A percentile compares a stretch with the other conserved stretches of the same genome.
Evolutionary conservation across 2,329 filamentous ascomycete genomes (phyloP).

Genomic region (Exophiala oligosperma): DNA sequence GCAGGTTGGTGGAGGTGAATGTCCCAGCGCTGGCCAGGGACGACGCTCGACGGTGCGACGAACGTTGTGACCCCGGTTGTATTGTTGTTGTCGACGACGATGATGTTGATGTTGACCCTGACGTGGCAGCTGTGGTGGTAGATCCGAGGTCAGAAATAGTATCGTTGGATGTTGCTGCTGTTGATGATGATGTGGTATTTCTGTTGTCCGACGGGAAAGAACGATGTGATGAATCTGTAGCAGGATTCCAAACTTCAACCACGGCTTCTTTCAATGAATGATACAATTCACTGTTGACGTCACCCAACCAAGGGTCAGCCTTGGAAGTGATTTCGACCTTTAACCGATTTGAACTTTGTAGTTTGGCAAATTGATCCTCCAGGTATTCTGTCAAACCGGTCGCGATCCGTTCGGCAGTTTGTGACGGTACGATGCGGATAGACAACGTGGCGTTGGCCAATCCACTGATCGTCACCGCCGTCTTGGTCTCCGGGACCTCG

Average conservation of each 20-base stretch:
- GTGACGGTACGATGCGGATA: slow-evolving; percentile 87
- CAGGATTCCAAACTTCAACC: slow-evolving; percentile 72
- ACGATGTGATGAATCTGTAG: slow-evolving; percentile 23
- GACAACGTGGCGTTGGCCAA: slow-evolving; percentile 87
- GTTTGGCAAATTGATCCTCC: slow-evolving; percentile 66
- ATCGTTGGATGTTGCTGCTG: not conserved
- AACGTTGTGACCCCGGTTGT: slow-evolving; percentile 8
- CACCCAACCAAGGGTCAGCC: slow-evolving; percentile 94
- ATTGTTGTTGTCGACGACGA: not conserved
- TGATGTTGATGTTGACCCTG: no score
- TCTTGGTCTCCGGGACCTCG: slow-evolving; percentile 83
- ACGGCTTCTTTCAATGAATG: slow-evolving; percentile 83
- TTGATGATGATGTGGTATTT: slow-evolving; percentile 25
- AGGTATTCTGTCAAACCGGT: slow-evolving; percentile 67
- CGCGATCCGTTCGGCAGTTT: slow-evolving; percentile 79
- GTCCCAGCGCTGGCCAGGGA: slow-evolving; percentile 36
- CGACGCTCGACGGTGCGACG: slow-evolving; percentile 35
- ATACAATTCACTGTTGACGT: slow-evolving; percentile 88
- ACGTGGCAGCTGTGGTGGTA: not conserved
- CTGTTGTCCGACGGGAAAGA: slow-evolving; percentile 28
- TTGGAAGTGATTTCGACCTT: slow-evolving; percentile 85
- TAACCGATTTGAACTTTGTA: slow-evolving; percentile 79
- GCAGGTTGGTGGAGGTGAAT: slow-evolving; percentile 23
- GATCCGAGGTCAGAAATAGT: no score
- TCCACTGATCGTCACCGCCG: slow-evolving; percentile 87